These are phyloP conservation scores for Papilionanthe hybrid DNA, from an alignment of 116 monocot genomes.

Conservation along the genomic window DNA sequence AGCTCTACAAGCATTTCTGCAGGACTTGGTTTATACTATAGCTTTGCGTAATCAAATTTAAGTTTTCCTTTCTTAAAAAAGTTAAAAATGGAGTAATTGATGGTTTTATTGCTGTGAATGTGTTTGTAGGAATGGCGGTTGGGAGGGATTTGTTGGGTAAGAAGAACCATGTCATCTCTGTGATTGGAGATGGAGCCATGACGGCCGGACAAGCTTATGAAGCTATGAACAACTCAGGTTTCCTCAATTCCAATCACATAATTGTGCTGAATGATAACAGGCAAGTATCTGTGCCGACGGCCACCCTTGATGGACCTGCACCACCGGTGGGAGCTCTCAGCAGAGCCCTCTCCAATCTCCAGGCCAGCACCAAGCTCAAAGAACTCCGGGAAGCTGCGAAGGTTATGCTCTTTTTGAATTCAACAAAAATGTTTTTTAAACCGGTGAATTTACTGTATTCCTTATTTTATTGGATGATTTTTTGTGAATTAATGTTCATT, in stretches of 20 bases:
- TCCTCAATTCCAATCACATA: constrained; percentile 58
- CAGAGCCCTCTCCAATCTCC: constrained; percentile 57
- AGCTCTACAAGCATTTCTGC: constrained; percentile 96
- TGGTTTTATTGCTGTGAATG: not conserved
- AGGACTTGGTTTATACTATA: constrained; percentile 47
- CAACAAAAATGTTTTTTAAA: not conserved
- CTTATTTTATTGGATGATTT: too few relatives aligned
- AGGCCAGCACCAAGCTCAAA: constrained; percentile 61
- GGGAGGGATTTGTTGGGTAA: constrained; percentile 58
- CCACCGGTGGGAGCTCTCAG: constrained; percentile 67
- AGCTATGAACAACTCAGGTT: constrained; percentile 77
- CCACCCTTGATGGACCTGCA: constrained; percentile 61
- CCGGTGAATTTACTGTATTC: too few relatives aligned
- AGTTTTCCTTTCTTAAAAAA: too few relatives aligned
- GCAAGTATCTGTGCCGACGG: constrained; percentile 71
- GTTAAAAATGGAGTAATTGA: not conserved
- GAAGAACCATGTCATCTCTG: constrained; percentile 66
- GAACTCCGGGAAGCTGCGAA: constrained; percentile 63
- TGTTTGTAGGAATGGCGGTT: constrained; percentile 65
- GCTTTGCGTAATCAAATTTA: not conserved
- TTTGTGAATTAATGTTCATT: not conserved
- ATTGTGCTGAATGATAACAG: constrained; percentile 62
- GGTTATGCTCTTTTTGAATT: constrained; percentile 14
- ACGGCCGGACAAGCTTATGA: constrained; percentile 77
- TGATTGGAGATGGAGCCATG: constrained; percentile 77